These are phyloP conservation scores for Ascochyta clinopodiicola DNA, from an alignment of 2,329 filamentous ascomycete genomes.

Conservation along the genomic window DNA sequence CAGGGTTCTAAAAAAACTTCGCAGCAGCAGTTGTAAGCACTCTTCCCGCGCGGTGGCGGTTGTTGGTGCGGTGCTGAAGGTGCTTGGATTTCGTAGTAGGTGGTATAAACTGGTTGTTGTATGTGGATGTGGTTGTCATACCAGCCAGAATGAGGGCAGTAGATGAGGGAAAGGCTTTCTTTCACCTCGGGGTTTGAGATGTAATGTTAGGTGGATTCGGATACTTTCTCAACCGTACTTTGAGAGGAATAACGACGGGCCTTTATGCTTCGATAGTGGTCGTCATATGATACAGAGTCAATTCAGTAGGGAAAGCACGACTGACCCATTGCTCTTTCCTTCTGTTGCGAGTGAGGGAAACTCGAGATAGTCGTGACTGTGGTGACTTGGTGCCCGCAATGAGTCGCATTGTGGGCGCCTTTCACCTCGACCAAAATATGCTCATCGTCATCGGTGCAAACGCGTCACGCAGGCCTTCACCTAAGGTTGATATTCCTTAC, in stretches of 20 bases:
- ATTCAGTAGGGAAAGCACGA: background rate
- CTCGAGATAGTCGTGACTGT: background rate
- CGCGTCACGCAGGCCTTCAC: background rate
- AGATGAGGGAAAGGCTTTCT: too few species aligned
- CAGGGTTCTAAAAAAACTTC: background rate
- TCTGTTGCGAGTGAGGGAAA: background rate
- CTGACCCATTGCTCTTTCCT: background rate
- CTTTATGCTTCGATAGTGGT: background rate
- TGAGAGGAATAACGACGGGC: background rate
- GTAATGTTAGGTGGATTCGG: background rate
- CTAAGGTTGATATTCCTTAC: background rate
- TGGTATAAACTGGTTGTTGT: background rate
- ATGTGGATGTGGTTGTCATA: background rate
- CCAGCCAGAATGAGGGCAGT: background rate
- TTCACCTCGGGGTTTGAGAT: background rate
- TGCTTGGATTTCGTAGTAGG: background rate
- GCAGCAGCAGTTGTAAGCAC: background rate
- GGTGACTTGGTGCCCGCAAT: background rate
- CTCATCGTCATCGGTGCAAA: constrained; percentile 3
- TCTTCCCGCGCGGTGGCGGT: background rate
- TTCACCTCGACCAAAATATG: constrained; percentile 2
- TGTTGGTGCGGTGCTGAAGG: background rate
- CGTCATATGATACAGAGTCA: background rate
- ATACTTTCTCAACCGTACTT: too few species aligned
- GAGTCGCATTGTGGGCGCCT: background rate